Evolutionary conservation across 2,329 filamentous ascomycete species (phyloP).

Genomic region (Curvularia spicifera): DNA sequence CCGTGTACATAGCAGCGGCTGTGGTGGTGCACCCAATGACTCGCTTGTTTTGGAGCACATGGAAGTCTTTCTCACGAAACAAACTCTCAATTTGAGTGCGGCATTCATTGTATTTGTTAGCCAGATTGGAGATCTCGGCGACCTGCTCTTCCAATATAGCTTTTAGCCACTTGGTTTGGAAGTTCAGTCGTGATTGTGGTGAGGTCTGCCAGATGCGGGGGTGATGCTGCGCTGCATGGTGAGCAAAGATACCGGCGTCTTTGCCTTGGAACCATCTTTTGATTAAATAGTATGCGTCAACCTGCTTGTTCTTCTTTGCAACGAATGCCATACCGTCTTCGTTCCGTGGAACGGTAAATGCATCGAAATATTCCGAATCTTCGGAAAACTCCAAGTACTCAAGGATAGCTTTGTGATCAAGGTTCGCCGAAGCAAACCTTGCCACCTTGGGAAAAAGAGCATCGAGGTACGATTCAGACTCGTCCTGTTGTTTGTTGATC

Average conservation of each 20-base stretch:
- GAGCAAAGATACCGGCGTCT: constrained; percentile 54
- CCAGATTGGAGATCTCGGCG: constrained; percentile 49
- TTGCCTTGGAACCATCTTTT: constrained; percentile 59
- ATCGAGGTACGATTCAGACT: constrained; percentile 45
- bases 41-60: constrained; percentile 58
- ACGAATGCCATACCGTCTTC: constrained; percentile 57
- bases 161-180: constrained; percentile 39
- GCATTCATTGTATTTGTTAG: constrained; percentile 52
- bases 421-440: constrained; percentile 12
- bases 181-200: constrained; percentile 42
- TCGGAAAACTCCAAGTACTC: constrained; percentile 62
- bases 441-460: constrained; percentile 20
- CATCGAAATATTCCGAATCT: constrained; percentile 61
- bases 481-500: constrained; percentile 52
- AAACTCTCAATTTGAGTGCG: constrained; percentile 50
- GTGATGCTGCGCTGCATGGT: constrained; percentile 34
- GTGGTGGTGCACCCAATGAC: constrained; percentile 77
- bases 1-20: constrained; percentile 67
- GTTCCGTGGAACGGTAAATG: constrained; percentile 60
- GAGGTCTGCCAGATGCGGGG: constrained; percentile 61
- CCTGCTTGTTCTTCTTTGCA: constrained; percentile 54
- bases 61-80: constrained; percentile 32
- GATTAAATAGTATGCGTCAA: constrained; percentile 60
- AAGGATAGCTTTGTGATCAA: constrained; percentile 42
- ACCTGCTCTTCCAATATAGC: constrained; percentile 59